Base-by-base conservation (phyloP, 2,329 filamentous ascomycete species). In the Helotiales sp. region DNA sequence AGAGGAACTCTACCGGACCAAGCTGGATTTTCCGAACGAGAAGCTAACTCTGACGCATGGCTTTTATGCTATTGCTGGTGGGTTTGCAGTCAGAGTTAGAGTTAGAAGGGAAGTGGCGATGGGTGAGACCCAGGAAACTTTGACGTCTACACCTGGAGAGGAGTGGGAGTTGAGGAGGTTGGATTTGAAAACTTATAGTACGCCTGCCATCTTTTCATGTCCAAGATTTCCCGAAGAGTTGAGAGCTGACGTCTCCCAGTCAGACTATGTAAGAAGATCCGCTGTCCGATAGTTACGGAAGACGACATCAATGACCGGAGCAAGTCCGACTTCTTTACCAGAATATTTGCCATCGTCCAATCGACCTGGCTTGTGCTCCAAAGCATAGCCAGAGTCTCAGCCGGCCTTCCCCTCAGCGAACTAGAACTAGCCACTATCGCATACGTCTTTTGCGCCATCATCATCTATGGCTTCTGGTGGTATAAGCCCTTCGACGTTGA, bases 401-500 rank as follows among this genome's bases (percentile, higher is more conserved):
- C 8, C 5, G 37, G 49, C 5, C 37, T 66, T 6, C 45, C 58
- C 2, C 30, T 66, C 15, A 57, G 30, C 6, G 15, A 57, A 40
- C 45, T 67, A 1, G 65, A 67, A 28, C 55, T 67, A 1, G 49
- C 55, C 11, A 67, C 61, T 11, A 47, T 57, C 13, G 65, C 61
- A 5, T 61, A 55, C n/a, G 47, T 64, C 22, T 2, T 63, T 11
- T 64, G 52, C n/a, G 55, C 65, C 17, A 26, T 63, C 34, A 26
- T 64, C 3, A 61, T 50, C 15, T 67, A 67, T 50, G 47, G 22
- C 3, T 40, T 64, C 15, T 67, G 65, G 65, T 64, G 47, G 55
- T 15, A 50, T 10, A 67, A 67, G 26, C 65, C 65, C 7, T 67
- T 63, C 43, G 65, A 60, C 20, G 60, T 61, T 2, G 54, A 63